phyloP scores from a whole-genome alignment of 192 early-diverging fungal genomes.

The Radiomyces spectabilis region DNA sequence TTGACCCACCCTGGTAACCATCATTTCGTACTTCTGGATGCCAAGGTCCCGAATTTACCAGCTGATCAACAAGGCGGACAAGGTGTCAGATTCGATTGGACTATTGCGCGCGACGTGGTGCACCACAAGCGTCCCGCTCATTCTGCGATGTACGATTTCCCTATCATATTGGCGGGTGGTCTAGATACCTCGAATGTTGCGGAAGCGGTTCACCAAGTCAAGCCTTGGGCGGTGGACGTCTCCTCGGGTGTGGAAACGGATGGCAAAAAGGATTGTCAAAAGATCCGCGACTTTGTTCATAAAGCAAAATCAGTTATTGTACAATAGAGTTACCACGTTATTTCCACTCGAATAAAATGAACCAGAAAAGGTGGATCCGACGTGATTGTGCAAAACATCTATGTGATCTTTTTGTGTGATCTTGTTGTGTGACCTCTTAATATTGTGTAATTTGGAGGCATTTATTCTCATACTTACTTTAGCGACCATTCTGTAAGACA shows the following conservation, averaged over 20 bases:
- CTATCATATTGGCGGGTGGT: conserved; percentile 87
- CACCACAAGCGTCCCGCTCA: not conserved
- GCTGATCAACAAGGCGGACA: conserved; percentile 64
- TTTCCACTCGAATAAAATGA: no score
- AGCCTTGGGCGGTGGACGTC: conserved; percentile 88
- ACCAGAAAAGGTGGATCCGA: no score
- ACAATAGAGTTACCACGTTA: no score
- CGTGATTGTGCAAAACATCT: no score
- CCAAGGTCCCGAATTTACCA: conserved; percentile 44
- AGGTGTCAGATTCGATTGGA: conserved; percentile 85
- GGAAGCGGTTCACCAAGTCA: conserved; percentile 56
- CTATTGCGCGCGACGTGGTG: conserved; percentile 51
- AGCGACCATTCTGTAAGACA: no score
- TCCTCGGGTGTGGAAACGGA: conserved; percentile 87
- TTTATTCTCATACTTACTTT: no score
- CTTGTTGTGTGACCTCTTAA: no score
- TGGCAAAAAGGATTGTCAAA: conserved; percentile 67
- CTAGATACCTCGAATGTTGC: conserved; percentile 77
- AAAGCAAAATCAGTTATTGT: conserved; percentile 57
- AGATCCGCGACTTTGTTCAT: conserved; percentile 68
- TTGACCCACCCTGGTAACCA: conserved; percentile 48
- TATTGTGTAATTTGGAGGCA: no score
- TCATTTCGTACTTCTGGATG: conserved; percentile 51
- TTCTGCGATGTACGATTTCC: conserved; percentile 30
- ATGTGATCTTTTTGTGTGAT: no score